These are phyloP conservation scores for Acanthamoeba sp. DNA, from an alignment of 208 protist genomes.

Conservation along the genomic window DNA sequence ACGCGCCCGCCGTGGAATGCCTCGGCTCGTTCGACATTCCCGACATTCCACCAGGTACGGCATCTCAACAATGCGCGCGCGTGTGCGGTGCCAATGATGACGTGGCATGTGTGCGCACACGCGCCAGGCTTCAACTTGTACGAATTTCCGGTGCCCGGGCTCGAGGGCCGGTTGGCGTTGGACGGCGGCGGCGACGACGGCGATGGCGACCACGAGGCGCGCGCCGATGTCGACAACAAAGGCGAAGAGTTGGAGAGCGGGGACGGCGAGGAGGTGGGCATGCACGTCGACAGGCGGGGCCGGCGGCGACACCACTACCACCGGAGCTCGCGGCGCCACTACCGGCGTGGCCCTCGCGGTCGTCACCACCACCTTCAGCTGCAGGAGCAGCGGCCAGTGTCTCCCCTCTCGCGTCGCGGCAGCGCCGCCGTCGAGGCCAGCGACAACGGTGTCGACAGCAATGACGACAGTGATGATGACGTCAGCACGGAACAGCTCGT, in stretches of 20 bases:
- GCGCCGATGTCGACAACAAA: neutral
- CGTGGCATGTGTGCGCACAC: neutral
- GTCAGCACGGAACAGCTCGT: neutral
- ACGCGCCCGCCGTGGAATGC: conserved; percentile 13
- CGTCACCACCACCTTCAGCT: neutral
- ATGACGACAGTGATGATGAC: neutral
- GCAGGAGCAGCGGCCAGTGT: neutral
- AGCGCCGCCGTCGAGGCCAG: too few relatives aligned
- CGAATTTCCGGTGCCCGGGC: neutral
- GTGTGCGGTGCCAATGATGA: neutral
- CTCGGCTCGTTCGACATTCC: conserved; percentile 2
- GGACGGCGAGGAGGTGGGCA: too few relatives aligned
- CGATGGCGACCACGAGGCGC: neutral
- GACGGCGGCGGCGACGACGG: neutral
- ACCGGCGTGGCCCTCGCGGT: neutral
- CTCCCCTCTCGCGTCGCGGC: neutral
- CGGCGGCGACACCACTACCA: neutral
- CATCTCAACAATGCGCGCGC: neutral
- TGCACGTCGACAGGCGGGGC: neutral
- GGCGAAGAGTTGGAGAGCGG: neutral
- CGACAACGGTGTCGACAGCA: neutral
- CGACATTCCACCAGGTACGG: neutral
- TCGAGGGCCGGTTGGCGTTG: neutral
- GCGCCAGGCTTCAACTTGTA: neutral
- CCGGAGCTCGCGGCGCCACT: neutral